Conservation (phyloP, 345 rosid genomes). For the Cardamine occulta region DNA sequence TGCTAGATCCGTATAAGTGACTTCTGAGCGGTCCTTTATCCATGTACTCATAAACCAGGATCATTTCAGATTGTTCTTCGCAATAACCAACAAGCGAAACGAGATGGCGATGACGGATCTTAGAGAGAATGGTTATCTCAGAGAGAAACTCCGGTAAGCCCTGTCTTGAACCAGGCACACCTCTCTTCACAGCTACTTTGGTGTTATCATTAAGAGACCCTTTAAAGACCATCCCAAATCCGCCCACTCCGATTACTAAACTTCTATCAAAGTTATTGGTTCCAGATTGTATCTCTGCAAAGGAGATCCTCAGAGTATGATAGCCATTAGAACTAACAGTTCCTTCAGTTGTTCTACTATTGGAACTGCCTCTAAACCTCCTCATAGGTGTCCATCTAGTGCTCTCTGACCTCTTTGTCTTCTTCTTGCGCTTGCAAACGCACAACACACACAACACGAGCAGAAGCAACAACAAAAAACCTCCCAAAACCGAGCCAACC, state of each 20-base stretch:
- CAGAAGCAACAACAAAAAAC: constrained; percentile 50
- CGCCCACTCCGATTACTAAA: constrained; percentile 81
- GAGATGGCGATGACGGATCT: constrained; percentile 90
- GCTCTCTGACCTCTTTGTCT: constrained; percentile 62
- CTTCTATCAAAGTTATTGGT: constrained; percentile 79
- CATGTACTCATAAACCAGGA: constrained; percentile 92
- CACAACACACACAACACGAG: constrained; percentile 42
- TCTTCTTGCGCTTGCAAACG: constrained; percentile 46
- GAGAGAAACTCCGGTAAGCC: constrained; percentile 96
- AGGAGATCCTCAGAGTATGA: constrained; percentile 68
- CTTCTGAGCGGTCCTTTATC: constrained; percentile 88
- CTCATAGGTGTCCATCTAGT: constrained; percentile 81
- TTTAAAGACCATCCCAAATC: constrained; percentile 94
- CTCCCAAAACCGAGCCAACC: constrained; percentile 66
- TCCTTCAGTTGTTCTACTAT: constrained; percentile 72
- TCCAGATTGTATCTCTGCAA: constrained; percentile 67
- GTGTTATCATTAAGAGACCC: constrained; percentile 76
- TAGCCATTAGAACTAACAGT: constrained; percentile 68
- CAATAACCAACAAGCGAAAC: constrained; percentile 93
- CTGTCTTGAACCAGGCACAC: constrained; percentile 89
- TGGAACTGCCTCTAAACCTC: constrained; percentile 70
- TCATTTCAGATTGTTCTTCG: constrained; percentile 95
- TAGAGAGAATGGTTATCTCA: constrained; percentile 78
- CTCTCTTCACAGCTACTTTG: constrained; percentile 89
- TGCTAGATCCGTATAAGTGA: constrained; percentile 69